phyloP scores from a whole-genome alignment of 371 early-diverging fungal species.

The Phascolomyces articulosus region DNA sequence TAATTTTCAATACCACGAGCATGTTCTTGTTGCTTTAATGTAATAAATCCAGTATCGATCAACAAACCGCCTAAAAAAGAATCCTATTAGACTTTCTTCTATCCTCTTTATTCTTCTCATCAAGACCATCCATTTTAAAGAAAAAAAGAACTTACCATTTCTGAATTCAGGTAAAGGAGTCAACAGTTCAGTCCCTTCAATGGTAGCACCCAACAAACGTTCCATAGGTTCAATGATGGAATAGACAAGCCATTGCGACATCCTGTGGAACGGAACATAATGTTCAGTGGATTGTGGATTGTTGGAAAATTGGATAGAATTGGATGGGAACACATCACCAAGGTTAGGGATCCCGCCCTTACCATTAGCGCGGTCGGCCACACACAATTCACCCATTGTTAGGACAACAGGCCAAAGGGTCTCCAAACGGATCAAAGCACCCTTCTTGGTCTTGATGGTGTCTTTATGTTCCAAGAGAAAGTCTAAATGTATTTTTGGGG shows the following conservation, averaged over 20 bases:
- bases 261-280: conserved; percentile 84
- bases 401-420: conserved; percentile 83
- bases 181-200: conserved; percentile 70
- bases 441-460: conserved; percentile 50
- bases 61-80: conserved; percentile 43
- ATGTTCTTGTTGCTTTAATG: conserved; percentile 34
- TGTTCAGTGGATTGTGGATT: conserved; percentile 29
- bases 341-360: conserved; percentile 55
- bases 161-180: conserved; percentile 93
- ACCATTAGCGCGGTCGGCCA: conserved; percentile 65
- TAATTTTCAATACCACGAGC: conserved; percentile 50
- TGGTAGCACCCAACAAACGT: conserved; percentile 59
- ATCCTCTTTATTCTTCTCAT: background rate
- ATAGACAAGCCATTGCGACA: conserved; percentile 95
- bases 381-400: conserved; percentile 48
- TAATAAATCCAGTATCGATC: conserved; percentile 46
- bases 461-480: conserved; percentile 42
- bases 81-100: too few species aligned
- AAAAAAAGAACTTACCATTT: conserved; percentile 65
- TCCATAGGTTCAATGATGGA: conserved; percentile 87
- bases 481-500: conserved; percentile 19
- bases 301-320: conserved; percentile 24
- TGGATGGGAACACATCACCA: conserved; percentile 91
- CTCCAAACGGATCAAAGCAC: conserved; percentile 61
- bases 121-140: background rate